Conservation (phyloP, 768 basidiomycete genomes). For the Tephrocybe sp. region DNA sequence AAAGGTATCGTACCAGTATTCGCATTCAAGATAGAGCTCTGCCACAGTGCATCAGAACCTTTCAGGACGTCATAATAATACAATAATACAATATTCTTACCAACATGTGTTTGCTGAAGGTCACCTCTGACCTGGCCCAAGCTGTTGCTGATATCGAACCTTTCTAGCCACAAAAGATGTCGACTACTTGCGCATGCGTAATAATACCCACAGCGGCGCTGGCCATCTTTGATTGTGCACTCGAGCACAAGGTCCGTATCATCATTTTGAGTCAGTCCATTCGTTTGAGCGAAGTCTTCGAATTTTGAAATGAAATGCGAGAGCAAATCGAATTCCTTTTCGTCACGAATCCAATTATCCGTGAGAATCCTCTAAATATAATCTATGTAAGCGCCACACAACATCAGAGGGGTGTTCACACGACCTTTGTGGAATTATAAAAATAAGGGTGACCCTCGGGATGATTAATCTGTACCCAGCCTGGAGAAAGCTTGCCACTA, state of each 20-base stretch:
- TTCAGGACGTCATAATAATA: too few species aligned
- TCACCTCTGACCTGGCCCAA: not conserved
- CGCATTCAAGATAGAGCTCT: slow-evolving; percentile 4
- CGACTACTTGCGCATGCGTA: not conserved
- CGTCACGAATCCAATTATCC: not conserved
- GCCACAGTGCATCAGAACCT: not conserved
- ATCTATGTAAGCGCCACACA: not conserved
- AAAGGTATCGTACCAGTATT: slow-evolving; percentile 2
- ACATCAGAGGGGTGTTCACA: not conserved
- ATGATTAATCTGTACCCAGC: slow-evolving; percentile 8
- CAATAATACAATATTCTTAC: not conserved
- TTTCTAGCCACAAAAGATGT: not conserved
- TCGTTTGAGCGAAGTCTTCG: not conserved
- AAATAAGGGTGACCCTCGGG: slow-evolving; percentile 11
- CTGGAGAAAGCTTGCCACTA: not conserved
- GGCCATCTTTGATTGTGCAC: not conserved
- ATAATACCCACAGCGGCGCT: not conserved
- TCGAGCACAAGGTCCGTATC: slow-evolving; percentile 1
- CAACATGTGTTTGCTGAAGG: not conserved
- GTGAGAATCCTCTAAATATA: slow-evolving; percentile 3
- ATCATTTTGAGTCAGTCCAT: not conserved
- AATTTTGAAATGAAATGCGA: not conserved
- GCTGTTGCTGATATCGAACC: not conserved
- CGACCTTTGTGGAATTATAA: not conserved
- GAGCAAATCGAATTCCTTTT: not conserved